Evolutionary conservation across 2,329 filamentous ascomycete genomes (phyloP), one percentile per base, ranked within the genome.

Genomic region (Exophiala alcalophila): DNA sequence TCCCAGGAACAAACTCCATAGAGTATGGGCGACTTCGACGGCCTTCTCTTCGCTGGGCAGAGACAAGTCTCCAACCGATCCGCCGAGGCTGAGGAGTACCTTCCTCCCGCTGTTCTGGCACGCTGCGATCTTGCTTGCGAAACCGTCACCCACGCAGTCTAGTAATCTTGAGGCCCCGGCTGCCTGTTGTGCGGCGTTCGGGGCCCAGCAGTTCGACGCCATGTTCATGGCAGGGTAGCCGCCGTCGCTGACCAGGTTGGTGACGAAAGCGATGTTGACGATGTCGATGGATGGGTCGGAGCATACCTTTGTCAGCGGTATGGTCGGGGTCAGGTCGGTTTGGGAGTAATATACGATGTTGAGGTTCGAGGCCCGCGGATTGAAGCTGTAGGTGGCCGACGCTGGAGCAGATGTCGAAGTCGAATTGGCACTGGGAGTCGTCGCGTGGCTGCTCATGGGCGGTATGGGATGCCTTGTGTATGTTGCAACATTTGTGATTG

Each of bases 1-100:
- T 3, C 72, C 70, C 19, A 73, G 72, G 48, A 76, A 77, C 2
- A 72, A 65, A 44, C 63, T 62, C 65, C 72, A 73, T 18, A 77
- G 57, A 40, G 69, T 74, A 39, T 73, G 62, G 4, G 73, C 73
- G 44, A 76, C 72, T 34, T 63, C 61, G n/a, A 59, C 49, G 0
- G 70, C 72, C 19, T 65, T 59, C 0, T 61, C 54, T 10, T 66
- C 54, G 38, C 56, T 61, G 2, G 63, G 53, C 41, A 78, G 63
- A 44, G 65, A 60, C 55, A 77, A 71, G 44, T 66, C 58, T 8
- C 52, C 29, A 11, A 38, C 31, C 2, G 59, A 64, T 43, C 74
- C 74, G 36, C 73, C 73, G 4, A 76, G 53, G 10, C 71, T 74
- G 25, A 77, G 58, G 24, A 71, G 44, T 19, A 72, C 53, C 16